Conservation (phyloP, 2,329 filamentous ascomycete genomes). For the Hymenoscyphus fructigenus region DNA sequence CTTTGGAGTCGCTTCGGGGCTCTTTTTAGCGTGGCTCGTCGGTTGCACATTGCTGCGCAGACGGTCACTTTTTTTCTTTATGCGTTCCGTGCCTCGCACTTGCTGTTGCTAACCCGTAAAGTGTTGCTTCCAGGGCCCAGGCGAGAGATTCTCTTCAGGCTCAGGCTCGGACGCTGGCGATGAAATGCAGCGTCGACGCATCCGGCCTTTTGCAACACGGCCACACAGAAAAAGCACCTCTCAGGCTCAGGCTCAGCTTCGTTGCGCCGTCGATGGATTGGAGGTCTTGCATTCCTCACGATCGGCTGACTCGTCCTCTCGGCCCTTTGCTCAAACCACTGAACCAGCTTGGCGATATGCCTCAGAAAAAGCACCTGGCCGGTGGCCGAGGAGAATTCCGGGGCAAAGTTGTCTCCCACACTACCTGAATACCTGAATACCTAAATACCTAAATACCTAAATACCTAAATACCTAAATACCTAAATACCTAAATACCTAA, state of each 20-base stretch:
- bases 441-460: too few species aligned
- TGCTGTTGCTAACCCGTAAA: too few species aligned
- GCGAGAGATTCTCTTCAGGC: not conserved
- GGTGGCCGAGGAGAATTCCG: not conserved
- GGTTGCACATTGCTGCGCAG: not conserved
- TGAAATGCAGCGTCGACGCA: not conserved
- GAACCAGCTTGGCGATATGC: not conserved
- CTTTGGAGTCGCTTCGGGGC: not conserved
- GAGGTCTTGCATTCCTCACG: constrained; percentile 9
- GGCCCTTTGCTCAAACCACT: not conserved
- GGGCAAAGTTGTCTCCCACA: too few species aligned
- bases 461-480: too few species aligned
- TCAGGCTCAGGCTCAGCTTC: not conserved
- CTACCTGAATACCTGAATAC: too few species aligned
- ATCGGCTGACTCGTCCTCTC: constrained; percentile 9
- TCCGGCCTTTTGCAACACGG: not conserved
- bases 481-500: too few species aligned
- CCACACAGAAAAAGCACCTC: not conserved
- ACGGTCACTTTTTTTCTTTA: too few species aligned
- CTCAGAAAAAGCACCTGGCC: too few species aligned
- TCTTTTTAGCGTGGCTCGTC: not conserved
- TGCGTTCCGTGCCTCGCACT: too few species aligned
- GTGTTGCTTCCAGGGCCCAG: not conserved
- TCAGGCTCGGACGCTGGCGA: not conserved
- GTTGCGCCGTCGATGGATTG: not conserved